A percentile compares a stretch with the other conserved stretches of the same genome.
Conservation (phyloP, 345 rosid species). For the Hypericum androsaemum region DNA sequence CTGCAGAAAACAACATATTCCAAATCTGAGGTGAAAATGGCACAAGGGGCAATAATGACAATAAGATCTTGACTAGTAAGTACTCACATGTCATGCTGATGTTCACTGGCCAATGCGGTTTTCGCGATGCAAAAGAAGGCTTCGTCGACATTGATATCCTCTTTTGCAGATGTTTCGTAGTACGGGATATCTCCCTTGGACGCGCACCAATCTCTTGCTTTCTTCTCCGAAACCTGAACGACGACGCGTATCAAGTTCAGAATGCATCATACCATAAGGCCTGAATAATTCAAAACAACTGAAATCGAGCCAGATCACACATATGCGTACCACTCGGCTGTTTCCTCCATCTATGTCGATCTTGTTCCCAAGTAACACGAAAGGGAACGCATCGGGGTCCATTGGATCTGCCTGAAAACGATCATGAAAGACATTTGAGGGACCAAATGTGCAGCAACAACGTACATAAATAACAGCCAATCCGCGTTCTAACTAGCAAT, state of each 20-base stretch:
- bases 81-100: constrained; percentile 44
- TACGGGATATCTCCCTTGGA: constrained; percentile 54
- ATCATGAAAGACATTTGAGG: background rate
- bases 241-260: background rate
- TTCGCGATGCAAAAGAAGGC: constrained; percentile 63
- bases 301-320: no score
- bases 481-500: no score
- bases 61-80: no score
- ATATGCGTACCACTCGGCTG: constrained; percentile 48
- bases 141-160: constrained; percentile 56
- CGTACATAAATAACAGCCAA: background rate
- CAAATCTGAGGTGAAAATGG: no score
- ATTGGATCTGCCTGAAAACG: constrained; percentile 51
- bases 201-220: constrained; percentile 70
- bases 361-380: constrained; percentile 70
- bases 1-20: constrained; percentile 32
- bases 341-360: constrained; percentile 65
- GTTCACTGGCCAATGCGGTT: constrained; percentile 45
- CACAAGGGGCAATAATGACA: no score
- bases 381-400: constrained; percentile 51
- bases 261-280: background rate
- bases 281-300: no score
- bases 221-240: constrained; percentile 55
- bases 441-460: background rate
- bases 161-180: constrained; percentile 82